phyloP scores from a whole-genome alignment of 1,284 basidiomycete species.

The Apiotrichum montevideense region DNA sequence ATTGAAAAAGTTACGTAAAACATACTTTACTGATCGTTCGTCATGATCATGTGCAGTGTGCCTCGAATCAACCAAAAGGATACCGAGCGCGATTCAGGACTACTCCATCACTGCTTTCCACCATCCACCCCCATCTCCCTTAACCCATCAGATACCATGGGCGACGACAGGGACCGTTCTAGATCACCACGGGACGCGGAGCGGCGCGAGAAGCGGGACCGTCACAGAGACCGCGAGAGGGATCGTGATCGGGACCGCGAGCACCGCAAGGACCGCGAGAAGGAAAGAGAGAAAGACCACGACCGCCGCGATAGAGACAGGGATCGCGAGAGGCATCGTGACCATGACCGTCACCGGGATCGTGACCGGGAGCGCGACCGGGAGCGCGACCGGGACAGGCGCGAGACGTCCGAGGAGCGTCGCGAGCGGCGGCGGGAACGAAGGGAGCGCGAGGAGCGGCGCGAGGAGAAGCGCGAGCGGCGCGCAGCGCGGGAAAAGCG shows the following conservation, averaged over 20 bases:
- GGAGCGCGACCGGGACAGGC: conserved; percentile 3
- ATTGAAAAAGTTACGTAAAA: too few relatives aligned
- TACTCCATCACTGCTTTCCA: too few relatives aligned
- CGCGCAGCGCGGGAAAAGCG: conserved; percentile 45
- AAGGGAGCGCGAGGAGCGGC: conserved; percentile 7
- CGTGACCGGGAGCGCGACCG: conserved; percentile 3
- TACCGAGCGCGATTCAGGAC: too few relatives aligned
- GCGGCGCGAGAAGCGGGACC: not conserved
- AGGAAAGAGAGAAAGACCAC: conserved; percentile 4
- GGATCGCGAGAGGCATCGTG: conserved; percentile 4
- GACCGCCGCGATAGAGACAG: not conserved
- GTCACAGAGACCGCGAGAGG: not conserved
- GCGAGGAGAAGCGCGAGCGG: conserved; percentile 14
- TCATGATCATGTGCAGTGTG: too few relatives aligned
- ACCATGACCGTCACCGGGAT: conserved; percentile 4
- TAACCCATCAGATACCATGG: not conserved
- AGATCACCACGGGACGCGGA: not conserved
- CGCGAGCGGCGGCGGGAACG: conserved; percentile 15
- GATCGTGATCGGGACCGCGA: not conserved
- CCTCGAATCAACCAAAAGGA: too few relatives aligned
- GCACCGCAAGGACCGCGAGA: conserved; percentile 4
- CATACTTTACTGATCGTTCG: too few relatives aligned
- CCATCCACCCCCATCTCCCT: too few relatives aligned
- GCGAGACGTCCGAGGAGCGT: conserved; percentile 12
- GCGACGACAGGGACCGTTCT: not conserved